A percentile compares a stretch with the other conserved stretches of the same genome.
Evolutionary conservation across 2,329 filamentous ascomycete genomes (phyloP).

Genomic region (Monosporascus sp.): DNA sequence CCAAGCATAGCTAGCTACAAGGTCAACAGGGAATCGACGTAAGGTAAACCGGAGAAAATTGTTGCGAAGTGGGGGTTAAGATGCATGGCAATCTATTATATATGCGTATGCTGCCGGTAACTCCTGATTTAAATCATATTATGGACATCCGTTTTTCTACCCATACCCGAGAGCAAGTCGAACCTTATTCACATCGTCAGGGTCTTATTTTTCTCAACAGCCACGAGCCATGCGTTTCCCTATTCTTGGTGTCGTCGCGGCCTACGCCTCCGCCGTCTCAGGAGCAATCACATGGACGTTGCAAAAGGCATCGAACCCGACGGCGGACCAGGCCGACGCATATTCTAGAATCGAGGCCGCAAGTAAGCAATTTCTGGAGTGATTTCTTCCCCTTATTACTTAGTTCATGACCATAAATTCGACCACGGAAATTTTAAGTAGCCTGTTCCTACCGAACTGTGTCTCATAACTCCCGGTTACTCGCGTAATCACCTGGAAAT

Average conservation of each 20-base stretch:
- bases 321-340: constrained; percentile 37
- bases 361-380: constrained; percentile 22
- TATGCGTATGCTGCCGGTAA: not conserved
- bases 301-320: constrained; percentile 33
- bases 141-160: constrained; percentile 1
- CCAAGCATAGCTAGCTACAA: no score
- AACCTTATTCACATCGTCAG: not conserved
- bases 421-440: no score
- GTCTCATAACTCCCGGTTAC: no score
- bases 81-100: not conserved
- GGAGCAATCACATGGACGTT: constrained; percentile 36
- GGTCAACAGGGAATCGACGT: no score
- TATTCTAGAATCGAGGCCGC: constrained; percentile 38
- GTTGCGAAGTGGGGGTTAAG: no score
- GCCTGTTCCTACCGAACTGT: no score
- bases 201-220: not conserved
- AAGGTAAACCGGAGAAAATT: no score
- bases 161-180: not conserved
- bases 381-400: no score
- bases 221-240: constrained; percentile 31
- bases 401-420: no score
- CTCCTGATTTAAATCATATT: no score
- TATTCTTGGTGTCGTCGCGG: constrained; percentile 21
- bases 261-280: constrained; percentile 28
- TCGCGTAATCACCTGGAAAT: no score